phyloP scores from a whole-genome alignment of 2,329 filamentous ascomycete species.

The Penicillium sp. region DNA sequence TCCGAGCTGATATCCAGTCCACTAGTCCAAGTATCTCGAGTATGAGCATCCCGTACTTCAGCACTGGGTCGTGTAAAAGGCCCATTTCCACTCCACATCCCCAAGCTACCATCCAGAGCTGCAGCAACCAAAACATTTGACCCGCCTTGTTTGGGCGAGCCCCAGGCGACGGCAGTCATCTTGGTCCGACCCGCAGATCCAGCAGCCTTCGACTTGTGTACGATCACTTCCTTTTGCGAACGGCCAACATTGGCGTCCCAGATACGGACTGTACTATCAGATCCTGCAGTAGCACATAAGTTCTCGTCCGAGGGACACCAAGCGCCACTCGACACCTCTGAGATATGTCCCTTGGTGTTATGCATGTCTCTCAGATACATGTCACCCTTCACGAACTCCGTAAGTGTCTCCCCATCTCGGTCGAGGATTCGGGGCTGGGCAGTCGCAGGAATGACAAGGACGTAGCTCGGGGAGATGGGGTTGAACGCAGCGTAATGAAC shows the following conservation, averaged over 20 bases:
- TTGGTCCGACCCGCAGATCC: constrained; percentile 84
- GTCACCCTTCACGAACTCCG: constrained; percentile 92
- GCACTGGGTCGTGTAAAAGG: constrained; percentile 75
- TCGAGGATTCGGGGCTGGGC: constrained; percentile 85
- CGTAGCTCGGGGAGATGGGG: constrained; percentile 67
- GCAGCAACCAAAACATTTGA: constrained; percentile 73
- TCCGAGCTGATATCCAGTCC: constrained; percentile 87
- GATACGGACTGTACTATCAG: constrained; percentile 90
- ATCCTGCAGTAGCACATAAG: constrained; percentile 81
- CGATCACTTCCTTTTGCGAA: constrained; percentile 85
- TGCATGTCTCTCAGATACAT: constrained; percentile 98
- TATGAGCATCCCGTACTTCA: constrained; percentile 80
- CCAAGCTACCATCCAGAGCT: constrained; percentile 80
- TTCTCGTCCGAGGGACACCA: constrained; percentile 89
- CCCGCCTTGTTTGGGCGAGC: constrained; percentile 66
- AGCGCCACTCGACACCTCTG: constrained; percentile 78
- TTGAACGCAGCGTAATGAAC: constrained; percentile 86
- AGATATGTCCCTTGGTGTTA: constrained; percentile 94
- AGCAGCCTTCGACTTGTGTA: constrained; percentile 87
- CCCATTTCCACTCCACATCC: constrained; percentile 87
- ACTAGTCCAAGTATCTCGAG: constrained; percentile 78
- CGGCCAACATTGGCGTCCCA: constrained; percentile 94
- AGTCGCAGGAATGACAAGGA: constrained; percentile 82
- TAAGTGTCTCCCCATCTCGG: constrained; percentile 77
- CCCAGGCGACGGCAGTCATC: constrained; percentile 92